Conservation (phyloP, 495 filamentous ascomycete species). For the Entonaema liquescens region DNA sequence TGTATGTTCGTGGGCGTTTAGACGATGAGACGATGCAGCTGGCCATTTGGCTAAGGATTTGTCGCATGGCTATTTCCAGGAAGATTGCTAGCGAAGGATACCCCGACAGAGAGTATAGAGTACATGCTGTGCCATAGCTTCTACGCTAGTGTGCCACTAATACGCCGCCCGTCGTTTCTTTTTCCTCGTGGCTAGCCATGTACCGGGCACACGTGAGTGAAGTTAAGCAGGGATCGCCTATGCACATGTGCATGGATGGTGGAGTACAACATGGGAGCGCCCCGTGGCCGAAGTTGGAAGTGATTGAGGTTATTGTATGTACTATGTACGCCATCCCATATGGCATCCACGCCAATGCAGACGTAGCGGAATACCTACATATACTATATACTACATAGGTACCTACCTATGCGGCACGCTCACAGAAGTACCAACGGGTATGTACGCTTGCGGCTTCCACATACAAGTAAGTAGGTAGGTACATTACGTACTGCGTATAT, state of each 20-base stretch:
- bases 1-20: constrained; percentile 11
- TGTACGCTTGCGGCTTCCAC: background rate
- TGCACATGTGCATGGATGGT: constrained; percentile 38
- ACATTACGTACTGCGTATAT: background rate
- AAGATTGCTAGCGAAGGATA: constrained; percentile 26
- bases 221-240: constrained; percentile 34
- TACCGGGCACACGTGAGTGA: constrained; percentile 40
- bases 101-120: constrained; percentile 21
- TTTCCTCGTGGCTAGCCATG: constrained; percentile 40
- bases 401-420: background rate
- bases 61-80: constrained; percentile 46
- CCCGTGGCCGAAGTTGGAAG: constrained; percentile 33
- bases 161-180: constrained; percentile 36
- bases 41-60: constrained; percentile 34
- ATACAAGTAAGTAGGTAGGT: background rate
- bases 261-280: constrained; percentile 36
- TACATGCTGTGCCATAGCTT: constrained; percentile 30
- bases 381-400: no score
- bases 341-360: background rate
- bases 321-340: constrained; percentile 6
- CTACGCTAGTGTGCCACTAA: constrained; percentile 32
- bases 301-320: constrained; percentile 7
- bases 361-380: background rate
- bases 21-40: constrained; percentile 27
- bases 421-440: background rate